These are phyloP conservation scores for Acacia confusa DNA, from an alignment of 306 rosid genomes.

Conservation along the genomic window DNA sequence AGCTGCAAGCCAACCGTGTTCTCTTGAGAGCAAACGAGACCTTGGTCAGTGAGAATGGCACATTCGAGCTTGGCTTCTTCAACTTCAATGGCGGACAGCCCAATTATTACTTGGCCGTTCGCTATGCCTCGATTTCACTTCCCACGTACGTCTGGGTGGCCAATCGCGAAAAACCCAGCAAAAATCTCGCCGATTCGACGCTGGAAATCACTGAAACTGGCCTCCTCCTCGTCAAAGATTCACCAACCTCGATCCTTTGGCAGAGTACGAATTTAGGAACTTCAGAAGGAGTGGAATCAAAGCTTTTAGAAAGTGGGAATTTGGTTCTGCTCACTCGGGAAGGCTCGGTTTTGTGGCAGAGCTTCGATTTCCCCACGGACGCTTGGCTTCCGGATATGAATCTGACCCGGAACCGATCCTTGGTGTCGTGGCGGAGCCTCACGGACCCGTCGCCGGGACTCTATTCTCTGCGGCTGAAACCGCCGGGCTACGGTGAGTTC, in stretches of 20 bases:
- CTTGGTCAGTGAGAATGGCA: conserved; percentile 43
- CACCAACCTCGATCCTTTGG: conserved; percentile 48
- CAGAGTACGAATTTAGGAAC: conserved; percentile 26
- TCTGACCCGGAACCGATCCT: conserved; percentile 42
- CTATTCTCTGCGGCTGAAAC: conserved; percentile 59
- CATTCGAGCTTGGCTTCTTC: conserved; percentile 66
- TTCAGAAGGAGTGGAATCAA: not conserved
- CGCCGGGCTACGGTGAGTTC: conserved; percentile 58
- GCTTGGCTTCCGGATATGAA: conserved; percentile 88
- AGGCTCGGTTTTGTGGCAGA: conserved; percentile 63
- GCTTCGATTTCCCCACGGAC: conserved; percentile 78
- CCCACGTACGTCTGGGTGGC: conserved; percentile 71
- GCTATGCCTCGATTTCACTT: conserved; percentile 45
- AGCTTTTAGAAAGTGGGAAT: conserved; percentile 58
- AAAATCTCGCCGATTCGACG: conserved; percentile 14
- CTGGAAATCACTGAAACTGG: conserved; percentile 49
- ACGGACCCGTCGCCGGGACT: conserved; percentile 65
- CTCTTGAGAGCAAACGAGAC: conserved; percentile 40
- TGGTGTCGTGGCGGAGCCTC: conserved; percentile 54
- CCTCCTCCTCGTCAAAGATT: conserved; percentile 46
- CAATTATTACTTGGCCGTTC: conserved; percentile 49
- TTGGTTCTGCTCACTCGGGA: conserved; percentile 35
- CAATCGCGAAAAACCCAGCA: conserved; percentile 51
- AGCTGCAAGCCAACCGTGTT: conserved; percentile 21
- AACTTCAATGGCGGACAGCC: conserved; percentile 24